A percentile compares a stretch with the other conserved stretches of the same genome.
These are phyloP conservation scores for Claviceps sp. DNA, from an alignment of 2,329 filamentous ascomycete species.

Conservation along the genomic window DNA sequence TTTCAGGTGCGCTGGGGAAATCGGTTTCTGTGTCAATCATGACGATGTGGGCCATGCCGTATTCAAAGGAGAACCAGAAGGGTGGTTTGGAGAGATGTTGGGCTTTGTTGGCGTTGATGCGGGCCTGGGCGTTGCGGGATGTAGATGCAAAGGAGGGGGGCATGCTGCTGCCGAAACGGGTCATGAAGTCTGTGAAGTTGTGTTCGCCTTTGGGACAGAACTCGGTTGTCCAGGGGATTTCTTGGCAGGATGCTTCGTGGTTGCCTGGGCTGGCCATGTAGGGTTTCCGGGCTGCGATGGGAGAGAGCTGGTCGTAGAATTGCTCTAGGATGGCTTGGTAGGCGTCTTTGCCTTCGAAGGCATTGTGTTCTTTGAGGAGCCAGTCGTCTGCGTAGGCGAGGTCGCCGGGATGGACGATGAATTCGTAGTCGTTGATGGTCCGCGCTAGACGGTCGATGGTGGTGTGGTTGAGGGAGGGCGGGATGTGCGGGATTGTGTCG, in stretches of 20 bases:
- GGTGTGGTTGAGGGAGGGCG: constrained; percentile 41
- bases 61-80: constrained; percentile 16
- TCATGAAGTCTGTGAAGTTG: constrained; percentile 48
- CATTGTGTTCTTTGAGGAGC: constrained; percentile 31
- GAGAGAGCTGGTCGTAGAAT: constrained; percentile 29
- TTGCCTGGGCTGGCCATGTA: constrained; percentile 37
- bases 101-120: constrained; percentile 31
- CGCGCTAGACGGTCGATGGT: constrained; percentile 41
- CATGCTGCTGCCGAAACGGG: constrained; percentile 39
- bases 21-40: constrained; percentile 22
- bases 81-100: constrained; percentile 15
- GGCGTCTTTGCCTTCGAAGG: constrained; percentile 34
- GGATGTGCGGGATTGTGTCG: constrained; percentile 32
- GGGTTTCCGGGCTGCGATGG: constrained; percentile 37
- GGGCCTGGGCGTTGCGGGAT: constrained; percentile 27
- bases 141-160: constrained; percentile 35
- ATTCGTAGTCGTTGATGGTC: constrained; percentile 40
- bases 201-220: constrained; percentile 38
- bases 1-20: constrained; percentile 16
- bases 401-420: constrained; percentile 41
- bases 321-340: constrained; percentile 43
- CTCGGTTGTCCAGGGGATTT: constrained; percentile 22
- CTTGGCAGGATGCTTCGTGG: constrained; percentile 40
- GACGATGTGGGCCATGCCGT: constrained; percentile 17
- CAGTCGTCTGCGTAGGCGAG: constrained; percentile 47